Evolutionary conservation across 176 grass and related monocot species (phyloP).

Genomic region (Tillandsia fasciculata): DNA sequence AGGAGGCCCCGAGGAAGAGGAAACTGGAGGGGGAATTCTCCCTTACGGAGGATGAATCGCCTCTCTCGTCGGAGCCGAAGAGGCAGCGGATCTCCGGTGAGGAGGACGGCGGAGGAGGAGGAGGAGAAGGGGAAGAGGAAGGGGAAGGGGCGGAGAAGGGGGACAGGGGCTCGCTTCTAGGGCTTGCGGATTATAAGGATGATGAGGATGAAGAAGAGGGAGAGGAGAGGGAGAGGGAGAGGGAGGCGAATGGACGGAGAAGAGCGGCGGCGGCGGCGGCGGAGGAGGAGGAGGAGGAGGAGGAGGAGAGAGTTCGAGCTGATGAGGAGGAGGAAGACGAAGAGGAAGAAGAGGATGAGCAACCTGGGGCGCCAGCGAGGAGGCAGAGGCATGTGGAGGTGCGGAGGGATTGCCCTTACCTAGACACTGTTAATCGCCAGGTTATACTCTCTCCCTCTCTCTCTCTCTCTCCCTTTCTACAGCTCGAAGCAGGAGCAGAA

Average conservation of each 20-base stretch:
- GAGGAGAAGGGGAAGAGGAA: background rate
- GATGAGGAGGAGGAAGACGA: conserved; percentile 16
- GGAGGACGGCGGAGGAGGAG: conserved; percentile 9
- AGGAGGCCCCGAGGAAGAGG: conserved; percentile 27
- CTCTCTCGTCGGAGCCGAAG: conserved; percentile 15
- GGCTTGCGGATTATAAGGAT: conserved; percentile 47
- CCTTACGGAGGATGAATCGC: background rate
- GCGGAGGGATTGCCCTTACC: conserved; percentile 82
- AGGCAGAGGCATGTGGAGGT: conserved; percentile 65
- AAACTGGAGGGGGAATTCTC: conserved; percentile 18
- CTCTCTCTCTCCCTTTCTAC: background rate
- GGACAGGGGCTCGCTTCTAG: conserved; percentile 20
- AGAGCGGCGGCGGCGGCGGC: conserved; percentile 5
- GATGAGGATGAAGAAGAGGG: conserved; percentile 37
- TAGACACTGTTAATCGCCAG: conserved; percentile 97
- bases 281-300: conserved; percentile 6
- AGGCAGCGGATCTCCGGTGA: conserved; percentile 17
- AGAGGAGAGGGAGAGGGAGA: conserved; percentile 6
- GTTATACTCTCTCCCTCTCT: conserved; percentile 4
- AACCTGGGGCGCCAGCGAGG: conserved; percentile 30
- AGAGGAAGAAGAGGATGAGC: conserved; percentile 22
- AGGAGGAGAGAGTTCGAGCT: conserved; percentile 5
- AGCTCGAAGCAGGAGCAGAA: background rate
- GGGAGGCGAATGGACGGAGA: background rate
- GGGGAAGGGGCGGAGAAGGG: too few species aligned